phyloP scores from a whole-genome alignment of 495 filamentous ascomycete species.

The Entonaema liquescens region DNA sequence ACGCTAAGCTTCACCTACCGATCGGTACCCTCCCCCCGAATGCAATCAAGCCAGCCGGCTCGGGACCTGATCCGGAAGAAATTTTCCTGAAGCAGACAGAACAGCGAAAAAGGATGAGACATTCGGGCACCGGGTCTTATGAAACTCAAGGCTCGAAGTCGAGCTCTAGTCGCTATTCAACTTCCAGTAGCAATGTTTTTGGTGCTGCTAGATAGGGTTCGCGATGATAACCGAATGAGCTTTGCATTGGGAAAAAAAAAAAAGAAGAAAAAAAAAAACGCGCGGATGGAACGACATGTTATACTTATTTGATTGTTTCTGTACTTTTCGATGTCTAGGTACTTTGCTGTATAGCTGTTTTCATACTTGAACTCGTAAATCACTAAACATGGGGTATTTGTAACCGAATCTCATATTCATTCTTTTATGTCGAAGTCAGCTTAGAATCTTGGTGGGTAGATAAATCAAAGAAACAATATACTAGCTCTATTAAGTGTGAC shows the following conservation, averaged over 20 bases:
- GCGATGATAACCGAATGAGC: background rate
- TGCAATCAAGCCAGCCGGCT: slow-evolving; percentile 45
- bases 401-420: background rate
- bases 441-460: background rate
- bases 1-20: slow-evolving; percentile 48
- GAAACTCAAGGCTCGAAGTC: slow-evolving; percentile 24
- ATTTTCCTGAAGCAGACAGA: slow-evolving; percentile 38
- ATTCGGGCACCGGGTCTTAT: slow-evolving; percentile 3
- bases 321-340: background rate
- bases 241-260: too few species aligned
- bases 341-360: background rate
- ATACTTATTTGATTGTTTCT: background rate
- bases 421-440: background rate
- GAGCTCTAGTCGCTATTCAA: slow-evolving; percentile 29
- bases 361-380: background rate
- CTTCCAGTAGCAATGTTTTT: slow-evolving; percentile 31
- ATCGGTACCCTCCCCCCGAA: slow-evolving; percentile 49
- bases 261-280: too few species aligned
- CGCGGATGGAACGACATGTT: background rate
- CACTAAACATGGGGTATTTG: background rate
- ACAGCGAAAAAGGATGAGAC: slow-evolving; percentile 31
- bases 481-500: background rate
- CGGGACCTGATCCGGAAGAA: slow-evolving; percentile 49
- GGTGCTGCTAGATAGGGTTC: slow-evolving; percentile 3
- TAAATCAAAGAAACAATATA: background rate